A percentile compares a stretch with the other conserved stretches of the same genome.
These are phyloP conservation scores for Podospora conica DNA, from an alignment of 495 filamentous ascomycete genomes.

Conservation along the genomic window DNA sequence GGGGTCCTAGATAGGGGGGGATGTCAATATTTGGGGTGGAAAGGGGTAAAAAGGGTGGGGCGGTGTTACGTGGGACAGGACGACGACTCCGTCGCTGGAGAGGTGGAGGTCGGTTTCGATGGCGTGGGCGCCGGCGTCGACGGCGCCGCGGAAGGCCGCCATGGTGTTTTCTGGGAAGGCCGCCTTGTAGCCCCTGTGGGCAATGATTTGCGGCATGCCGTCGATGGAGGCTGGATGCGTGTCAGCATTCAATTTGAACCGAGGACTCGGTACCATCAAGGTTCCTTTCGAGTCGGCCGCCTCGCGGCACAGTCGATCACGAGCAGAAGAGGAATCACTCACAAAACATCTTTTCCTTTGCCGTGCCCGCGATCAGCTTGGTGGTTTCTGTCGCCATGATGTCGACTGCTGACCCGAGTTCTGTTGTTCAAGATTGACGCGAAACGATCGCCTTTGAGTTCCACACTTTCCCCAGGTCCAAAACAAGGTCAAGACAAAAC, in stretches of 20 bases:
- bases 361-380: slow-evolving; percentile 4
- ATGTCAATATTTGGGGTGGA: slow-evolving; percentile 1
- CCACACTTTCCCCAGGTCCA: not conserved
- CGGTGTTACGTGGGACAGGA: slow-evolving; percentile 68
- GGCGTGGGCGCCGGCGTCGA: slow-evolving; percentile 67
- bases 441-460: not conserved
- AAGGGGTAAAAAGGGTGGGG: not conserved
- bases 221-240: not conserved
- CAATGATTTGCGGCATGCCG: slow-evolving; percentile 65
- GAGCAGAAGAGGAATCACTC: not conserved
- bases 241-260: not conserved
- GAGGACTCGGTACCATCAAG: not conserved
- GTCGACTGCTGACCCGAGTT: not conserved
- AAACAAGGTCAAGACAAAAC: not conserved
- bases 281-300: too few relatives aligned
- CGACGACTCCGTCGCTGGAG: slow-evolving; percentile 74
- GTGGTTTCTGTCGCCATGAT: slow-evolving; percentile 9
- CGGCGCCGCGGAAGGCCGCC: slow-evolving; percentile 65
- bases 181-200: slow-evolving; percentile 79
- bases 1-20: slow-evolving; percentile 54
- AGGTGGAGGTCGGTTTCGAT: slow-evolving; percentile 86
- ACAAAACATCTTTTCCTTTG: not conserved
- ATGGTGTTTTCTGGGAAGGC: slow-evolving; percentile 83
- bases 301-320: too few relatives aligned
- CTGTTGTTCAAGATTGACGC: not conserved